These are phyloP conservation scores for Yamadazyma laniorum DNA, from an alignment of 805 yeast species.

Conservation along the genomic window DNA sequence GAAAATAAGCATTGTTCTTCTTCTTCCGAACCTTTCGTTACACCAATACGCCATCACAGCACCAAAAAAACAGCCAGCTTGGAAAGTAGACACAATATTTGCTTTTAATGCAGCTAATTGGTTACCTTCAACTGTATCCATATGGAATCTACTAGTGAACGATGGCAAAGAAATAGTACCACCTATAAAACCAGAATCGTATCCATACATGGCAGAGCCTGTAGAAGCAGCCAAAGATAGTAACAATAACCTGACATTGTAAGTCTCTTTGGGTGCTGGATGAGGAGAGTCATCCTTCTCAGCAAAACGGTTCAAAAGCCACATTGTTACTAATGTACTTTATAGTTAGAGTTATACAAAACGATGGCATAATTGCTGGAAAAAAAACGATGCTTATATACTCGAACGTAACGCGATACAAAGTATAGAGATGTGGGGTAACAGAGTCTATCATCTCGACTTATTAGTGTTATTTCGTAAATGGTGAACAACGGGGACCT, in stretches of 20 bases:
- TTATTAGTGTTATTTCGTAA: too few relatives aligned
- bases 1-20: conserved; percentile 58
- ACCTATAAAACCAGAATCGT: conserved; percentile 8
- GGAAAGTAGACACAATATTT: conserved; percentile 6
- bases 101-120: conserved; percentile 6
- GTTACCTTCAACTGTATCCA: conserved; percentile 2
- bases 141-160: conserved; percentile 1
- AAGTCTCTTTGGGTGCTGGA: conserved; percentile 8
- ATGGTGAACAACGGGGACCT: too few relatives aligned
- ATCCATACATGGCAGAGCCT: conserved; percentile 8
- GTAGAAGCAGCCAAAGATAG: conserved; percentile 8
- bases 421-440: too few relatives aligned
- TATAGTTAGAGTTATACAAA: background rate
- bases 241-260: conserved; percentile 3
- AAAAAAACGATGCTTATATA: too few relatives aligned
- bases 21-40: conserved; percentile 73
- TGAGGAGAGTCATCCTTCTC: conserved; percentile 3
- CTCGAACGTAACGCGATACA: too few relatives aligned
- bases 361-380: too few relatives aligned
- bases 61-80: conserved; percentile 48
- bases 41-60: conserved; percentile 60
- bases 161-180: conserved; percentile 3
- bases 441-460: too few relatives aligned
- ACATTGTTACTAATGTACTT: background rate
- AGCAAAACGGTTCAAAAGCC: conserved; percentile 1